Evolutionary conservation across 2,329 filamentous ascomycete genomes (phyloP), one percentile per base, ranked within the genome.

Genomic region (Neonectria hederae): DNA sequence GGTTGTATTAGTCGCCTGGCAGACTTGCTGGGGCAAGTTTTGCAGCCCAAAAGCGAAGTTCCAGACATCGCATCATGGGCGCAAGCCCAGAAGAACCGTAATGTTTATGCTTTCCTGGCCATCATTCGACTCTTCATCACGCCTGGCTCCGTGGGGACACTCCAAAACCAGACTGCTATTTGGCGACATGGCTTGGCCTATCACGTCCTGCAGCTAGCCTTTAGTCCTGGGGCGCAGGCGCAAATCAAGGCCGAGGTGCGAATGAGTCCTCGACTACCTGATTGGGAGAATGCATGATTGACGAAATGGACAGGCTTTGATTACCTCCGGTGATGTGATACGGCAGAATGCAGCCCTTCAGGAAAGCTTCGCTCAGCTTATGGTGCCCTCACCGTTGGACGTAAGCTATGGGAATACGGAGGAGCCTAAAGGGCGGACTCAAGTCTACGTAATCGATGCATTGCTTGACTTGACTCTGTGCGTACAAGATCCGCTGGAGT

Each of bases 361-460:
- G 78, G 94, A 97, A 79, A 88, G 86, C 52, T 98, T 99, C 76
- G 95, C 94, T 5, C 92, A 96, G 73, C 85, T 97, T 46, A 91
- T 93, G 72, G 93, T 98, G 3, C 84, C 84, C 13, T 86, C 88
- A 28, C 85, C 90, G 10, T 75, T 87, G 51, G 81, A 84, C 30
- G 51, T 67, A 40, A 60, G 68, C 35, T 71, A 76, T 49, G 70
- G 75, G 10, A 70, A 70, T 53, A 80, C 81, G 63, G 82, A 80
- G 32, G 79, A 82, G 49, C 45, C 78, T 5, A 88, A 88, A 64
- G 84, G 83, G n/a, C 78, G 84, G 10, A 80, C 84, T 14, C 87
- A 87, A 60, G 89, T 95, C 35, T 97, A 97, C 78, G 93, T 99
- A 30, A 97, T 99, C 73, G 95, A 98, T 77, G 96, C 93, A 1